phyloP scores from a whole-genome alignment of 139 green algal species.

The Closterium sp. region DNA sequence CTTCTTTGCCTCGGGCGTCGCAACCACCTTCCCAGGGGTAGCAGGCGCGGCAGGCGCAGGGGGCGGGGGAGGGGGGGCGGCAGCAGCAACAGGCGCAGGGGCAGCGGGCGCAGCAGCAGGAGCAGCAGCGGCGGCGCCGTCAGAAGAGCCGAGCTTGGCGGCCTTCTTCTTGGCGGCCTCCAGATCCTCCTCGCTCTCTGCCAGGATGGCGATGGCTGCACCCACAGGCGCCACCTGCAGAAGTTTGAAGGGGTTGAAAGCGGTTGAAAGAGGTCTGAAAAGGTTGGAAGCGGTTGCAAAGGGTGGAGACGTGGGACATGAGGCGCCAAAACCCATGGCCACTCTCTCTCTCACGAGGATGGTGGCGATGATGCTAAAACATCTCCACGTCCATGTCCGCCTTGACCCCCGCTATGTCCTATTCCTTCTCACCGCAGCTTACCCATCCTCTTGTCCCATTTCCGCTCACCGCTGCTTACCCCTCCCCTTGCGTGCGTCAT shows the following conservation, averaged over 20 bases:
- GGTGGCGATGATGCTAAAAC: slow-evolving; percentile 62
- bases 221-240: slow-evolving; percentile 79
- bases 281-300: too few relatives aligned
- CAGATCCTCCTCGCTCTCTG: slow-evolving; percentile 91
- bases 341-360: slow-evolving; percentile 68
- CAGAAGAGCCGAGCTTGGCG: slow-evolving; percentile 24
- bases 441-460: background rate
- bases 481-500: too few relatives aligned
- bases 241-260: too few relatives aligned
- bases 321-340: slow-evolving; percentile 1
- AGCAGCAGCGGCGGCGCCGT: background rate
- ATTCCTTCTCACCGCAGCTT: too few relatives aligned
- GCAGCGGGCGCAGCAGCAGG: background rate
- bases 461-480: slow-evolving; percentile 75
- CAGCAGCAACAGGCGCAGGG: background rate
- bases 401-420: slow-evolving; percentile 95
- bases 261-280: too few relatives aligned
- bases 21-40: slow-evolving; percentile 71
- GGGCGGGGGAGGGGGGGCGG: slow-evolving; percentile 4
- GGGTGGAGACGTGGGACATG: too few relatives aligned
- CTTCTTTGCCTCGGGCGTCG: slow-evolving; percentile 98
- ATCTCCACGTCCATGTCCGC: slow-evolving; percentile 98
- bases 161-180: slow-evolving; percentile 87
- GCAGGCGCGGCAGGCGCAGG: slow-evolving; percentile 46
- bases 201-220: slow-evolving; percentile 88